A percentile compares a stretch with the other conserved stretches of the same genome.
Conservation (phyloP, 2,329 filamentous ascomycete species). For the Trichoderma asperellum region DNA sequence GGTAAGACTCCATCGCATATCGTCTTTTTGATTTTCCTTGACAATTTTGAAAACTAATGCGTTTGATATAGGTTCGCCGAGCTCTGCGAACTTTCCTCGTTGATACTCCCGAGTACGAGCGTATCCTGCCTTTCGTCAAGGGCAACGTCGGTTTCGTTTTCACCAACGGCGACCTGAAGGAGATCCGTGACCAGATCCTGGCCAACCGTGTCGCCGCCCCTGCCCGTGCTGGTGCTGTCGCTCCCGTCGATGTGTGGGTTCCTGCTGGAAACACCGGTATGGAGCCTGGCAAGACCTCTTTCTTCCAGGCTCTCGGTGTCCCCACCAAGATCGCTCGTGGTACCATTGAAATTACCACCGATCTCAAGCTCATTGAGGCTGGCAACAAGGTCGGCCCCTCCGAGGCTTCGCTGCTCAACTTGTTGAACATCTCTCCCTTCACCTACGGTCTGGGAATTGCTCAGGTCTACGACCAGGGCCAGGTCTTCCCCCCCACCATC, state of each 20-base stretch:
- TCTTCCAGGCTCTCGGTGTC: slow-evolving; percentile 99
- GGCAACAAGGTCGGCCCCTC: slow-evolving; percentile 95
- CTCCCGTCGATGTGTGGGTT: slow-evolving; percentile 89
- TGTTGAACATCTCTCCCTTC: slow-evolving; percentile 99
- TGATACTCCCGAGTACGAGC: slow-evolving; percentile 97
- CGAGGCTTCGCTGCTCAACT: slow-evolving; percentile 98
- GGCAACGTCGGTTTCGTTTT: slow-evolving; percentile 99
- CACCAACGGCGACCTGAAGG: slow-evolving; percentile 96
- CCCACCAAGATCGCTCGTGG: slow-evolving; percentile 99
- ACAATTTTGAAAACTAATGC: background rate
- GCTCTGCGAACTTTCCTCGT: slow-evolving; percentile 91
- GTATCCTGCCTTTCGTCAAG: slow-evolving; percentile 92
- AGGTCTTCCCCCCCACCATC: slow-evolving; percentile 83
- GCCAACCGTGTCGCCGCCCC: slow-evolving; percentile 97
- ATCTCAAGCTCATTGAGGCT: slow-evolving; percentile 96
- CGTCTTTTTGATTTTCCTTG: background rate
- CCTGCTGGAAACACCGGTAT: slow-evolving; percentile 99
- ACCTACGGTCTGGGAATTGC: slow-evolving; percentile 96
- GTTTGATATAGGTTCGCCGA: slow-evolving; percentile 73
- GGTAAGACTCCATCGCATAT: slow-evolving; percentile 57
- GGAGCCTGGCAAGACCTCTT: slow-evolving; percentile 99
- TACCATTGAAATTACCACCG: slow-evolving; percentile 99
- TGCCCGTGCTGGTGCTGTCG: slow-evolving; percentile 95
- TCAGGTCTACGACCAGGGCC: slow-evolving; percentile 97
- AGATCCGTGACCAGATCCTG: slow-evolving; percentile 89